Percentiles rank a stretch among this genome's conserved stretches.
These are phyloP conservation scores for Trypanosoma lewisi DNA, from an alignment of 208 protist species.

Conservation along the genomic window DNA sequence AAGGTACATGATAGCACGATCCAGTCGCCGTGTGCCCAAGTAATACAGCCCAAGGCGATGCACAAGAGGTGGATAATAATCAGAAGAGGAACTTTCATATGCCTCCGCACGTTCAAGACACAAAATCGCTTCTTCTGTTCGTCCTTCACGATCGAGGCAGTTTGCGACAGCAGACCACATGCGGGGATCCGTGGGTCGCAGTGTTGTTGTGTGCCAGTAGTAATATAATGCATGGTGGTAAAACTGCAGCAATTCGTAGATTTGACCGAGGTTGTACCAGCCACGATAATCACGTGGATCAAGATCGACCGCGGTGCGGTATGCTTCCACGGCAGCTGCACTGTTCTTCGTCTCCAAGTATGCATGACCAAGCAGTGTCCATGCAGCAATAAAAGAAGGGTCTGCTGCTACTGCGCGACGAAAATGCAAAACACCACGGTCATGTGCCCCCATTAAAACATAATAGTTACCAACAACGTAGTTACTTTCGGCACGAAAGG, in stretches of 20 bases:
- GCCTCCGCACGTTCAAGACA: constrained; percentile 79
- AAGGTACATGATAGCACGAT: constrained; percentile 62
- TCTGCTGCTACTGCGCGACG: constrained; percentile 87
- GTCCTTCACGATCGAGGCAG: constrained; percentile 76
- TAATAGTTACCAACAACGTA: constrained; percentile 98
- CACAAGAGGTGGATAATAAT: constrained; percentile 64
- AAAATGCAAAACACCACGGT: constrained; percentile 96
- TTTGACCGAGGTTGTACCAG: constrained; percentile 97
- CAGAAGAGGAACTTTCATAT: constrained; percentile 40
- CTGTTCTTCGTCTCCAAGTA: constrained; percentile 97
- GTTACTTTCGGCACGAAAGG: constrained; percentile 96
- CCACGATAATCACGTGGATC: constrained; percentile 93
- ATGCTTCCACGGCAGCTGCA: constrained; percentile 93
- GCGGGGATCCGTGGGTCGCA: constrained; percentile 93
- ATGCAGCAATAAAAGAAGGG: constrained; percentile 89
- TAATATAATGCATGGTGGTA: constrained; percentile 96
- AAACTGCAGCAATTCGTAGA: constrained; percentile 96
- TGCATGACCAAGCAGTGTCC: constrained; percentile 97
- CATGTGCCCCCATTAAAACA: constrained; percentile 91
- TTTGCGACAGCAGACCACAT: constrained; percentile 91
- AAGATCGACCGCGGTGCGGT: constrained; percentile 92
- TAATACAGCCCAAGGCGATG: constrained; percentile 67
- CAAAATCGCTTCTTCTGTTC: constrained; percentile 55
- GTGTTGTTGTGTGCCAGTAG: constrained; percentile 91
- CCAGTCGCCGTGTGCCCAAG: constrained; percentile 38